Conservation (phyloP, 352 stramenopile genomes). For the Phytophthora europaea region DNA sequence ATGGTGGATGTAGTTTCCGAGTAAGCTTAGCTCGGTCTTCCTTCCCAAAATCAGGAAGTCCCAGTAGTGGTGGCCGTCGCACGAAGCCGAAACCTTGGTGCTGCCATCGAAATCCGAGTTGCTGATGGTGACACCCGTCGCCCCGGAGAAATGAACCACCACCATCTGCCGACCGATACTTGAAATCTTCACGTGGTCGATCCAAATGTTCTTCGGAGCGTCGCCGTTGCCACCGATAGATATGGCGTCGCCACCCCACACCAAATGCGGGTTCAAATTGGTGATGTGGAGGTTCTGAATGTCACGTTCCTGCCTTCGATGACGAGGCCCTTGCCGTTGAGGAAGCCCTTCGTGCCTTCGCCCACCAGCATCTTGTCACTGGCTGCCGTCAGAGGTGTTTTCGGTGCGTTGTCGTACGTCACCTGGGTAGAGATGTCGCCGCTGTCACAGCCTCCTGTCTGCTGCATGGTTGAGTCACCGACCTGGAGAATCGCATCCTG, state of each 20-base stretch:
- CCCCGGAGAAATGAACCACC: constrained; percentile 23
- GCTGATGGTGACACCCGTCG: constrained; percentile 30
- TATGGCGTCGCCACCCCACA: constrained; percentile 38
- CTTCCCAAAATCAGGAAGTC: constrained; percentile 30
- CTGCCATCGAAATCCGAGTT: constrained; percentile 36
- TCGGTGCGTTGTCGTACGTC: constrained; percentile 36
- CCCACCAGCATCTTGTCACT: constrained; percentile 44
- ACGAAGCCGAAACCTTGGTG: constrained; percentile 17
- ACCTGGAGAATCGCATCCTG: constrained; percentile 48
- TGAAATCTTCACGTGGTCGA: constrained; percentile 49
- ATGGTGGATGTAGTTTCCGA: constrained; percentile 36
- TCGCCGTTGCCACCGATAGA: constrained; percentile 18
- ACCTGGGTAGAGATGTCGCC: constrained; percentile 22
- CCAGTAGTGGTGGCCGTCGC: constrained; percentile 55
- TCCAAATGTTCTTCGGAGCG: constrained; percentile 14
- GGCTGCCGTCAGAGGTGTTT: constrained; percentile 19
- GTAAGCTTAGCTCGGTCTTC: constrained; percentile 30
- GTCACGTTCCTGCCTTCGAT: constrained; percentile 40
- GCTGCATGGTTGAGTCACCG: constrained; percentile 28
- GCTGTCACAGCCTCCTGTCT: constrained; percentile 32
- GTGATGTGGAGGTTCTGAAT: constrained; percentile 52
- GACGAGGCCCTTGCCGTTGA: constrained; percentile 42
- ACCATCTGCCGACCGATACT: constrained; percentile 48
- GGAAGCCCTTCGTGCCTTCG: constrained; percentile 35
- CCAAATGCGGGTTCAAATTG: constrained; percentile 42